A percentile compares a stretch with the other conserved stretches of the same genome.
Evolutionary conservation across 2,329 filamentous ascomycete genomes (phyloP).

Genomic region (Exserohilum rostratum): DNA sequence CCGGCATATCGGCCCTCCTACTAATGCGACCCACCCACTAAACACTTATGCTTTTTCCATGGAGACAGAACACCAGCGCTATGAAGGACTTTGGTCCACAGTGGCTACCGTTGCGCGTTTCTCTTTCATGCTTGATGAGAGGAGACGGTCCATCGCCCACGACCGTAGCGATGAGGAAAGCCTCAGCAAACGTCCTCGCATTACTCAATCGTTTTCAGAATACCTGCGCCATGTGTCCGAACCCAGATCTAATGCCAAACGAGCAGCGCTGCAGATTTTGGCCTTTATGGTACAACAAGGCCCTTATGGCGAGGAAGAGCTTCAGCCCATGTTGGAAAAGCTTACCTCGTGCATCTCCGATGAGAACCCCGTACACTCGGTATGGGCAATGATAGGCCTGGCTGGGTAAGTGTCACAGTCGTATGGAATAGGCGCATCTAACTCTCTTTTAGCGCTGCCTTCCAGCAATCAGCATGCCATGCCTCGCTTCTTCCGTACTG

Average conservation of each 20-base stretch:
- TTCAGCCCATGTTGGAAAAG: conserved; percentile 62
- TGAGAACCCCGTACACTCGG: conserved; percentile 66
- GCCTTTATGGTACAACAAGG: conserved; percentile 55
- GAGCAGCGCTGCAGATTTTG: conserved; percentile 61
- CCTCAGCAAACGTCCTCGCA: conserved; percentile 47
- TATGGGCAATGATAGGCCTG: conserved; percentile 86
- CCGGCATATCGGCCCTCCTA: conserved; percentile 50
- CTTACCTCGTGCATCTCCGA: conserved; percentile 68
- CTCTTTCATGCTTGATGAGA: conserved; percentile 43
- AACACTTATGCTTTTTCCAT: conserved; percentile 40
- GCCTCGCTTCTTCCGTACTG: conserved; percentile 59
- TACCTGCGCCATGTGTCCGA: conserved; percentile 48
- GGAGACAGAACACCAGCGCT: conserved; percentile 40
- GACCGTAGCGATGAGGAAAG: conserved; percentile 31
- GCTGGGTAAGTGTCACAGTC: conserved; percentile 65
- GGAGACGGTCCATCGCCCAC: conserved; percentile 22
- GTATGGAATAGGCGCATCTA: conserved; percentile 1
- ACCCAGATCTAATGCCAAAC: conserved; percentile 46
- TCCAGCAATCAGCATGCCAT: conserved; percentile 34
- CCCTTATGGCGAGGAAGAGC: conserved; percentile 55
- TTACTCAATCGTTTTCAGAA: conserved; percentile 48
- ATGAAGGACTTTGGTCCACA: conserved; percentile 46
- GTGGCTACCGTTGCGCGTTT: conserved; percentile 50
- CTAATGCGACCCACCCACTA: conserved; percentile 30
- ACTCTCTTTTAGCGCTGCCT: conserved; percentile 32